Percentiles rank a stretch among this genome's conserved stretches.
phyloP scores from a whole-genome alignment of 2,329 filamentous ascomycete species.

The Colletotrichum shisoi region DNA sequence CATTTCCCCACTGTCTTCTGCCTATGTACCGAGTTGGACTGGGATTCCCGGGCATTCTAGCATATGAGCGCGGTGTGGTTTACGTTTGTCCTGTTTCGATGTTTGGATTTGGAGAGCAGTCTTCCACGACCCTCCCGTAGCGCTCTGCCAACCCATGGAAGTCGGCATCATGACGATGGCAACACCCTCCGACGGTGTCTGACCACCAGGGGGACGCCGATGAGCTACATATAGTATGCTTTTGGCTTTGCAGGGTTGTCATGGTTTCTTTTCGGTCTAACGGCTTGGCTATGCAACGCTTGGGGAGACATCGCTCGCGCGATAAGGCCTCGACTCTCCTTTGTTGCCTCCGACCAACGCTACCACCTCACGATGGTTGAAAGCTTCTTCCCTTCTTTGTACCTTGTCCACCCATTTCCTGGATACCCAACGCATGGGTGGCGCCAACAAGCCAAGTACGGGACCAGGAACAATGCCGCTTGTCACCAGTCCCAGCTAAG shows the following conservation, averaged over 20 bases:
- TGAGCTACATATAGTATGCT: background rate
- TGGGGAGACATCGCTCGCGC: constrained; percentile 25
- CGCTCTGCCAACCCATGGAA: background rate
- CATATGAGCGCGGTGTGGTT: background rate
- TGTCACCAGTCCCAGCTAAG: constrained; percentile 36
- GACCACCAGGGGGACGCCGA: constrained; percentile 14
- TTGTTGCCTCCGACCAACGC: constrained; percentile 25
- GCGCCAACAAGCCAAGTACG: constrained; percentile 26
- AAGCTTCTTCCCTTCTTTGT: constrained; percentile 25
- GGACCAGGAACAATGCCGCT: constrained; percentile 27
- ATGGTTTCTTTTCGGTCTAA: constrained; percentile 27
- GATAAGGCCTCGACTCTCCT: constrained; percentile 29
- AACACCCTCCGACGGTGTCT: background rate
- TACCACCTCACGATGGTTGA: constrained; percentile 32
- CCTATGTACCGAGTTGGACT: background rate
- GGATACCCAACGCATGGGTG: constrained; percentile 30
- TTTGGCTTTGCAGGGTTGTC: constrained; percentile 25
- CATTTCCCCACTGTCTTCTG: background rate
- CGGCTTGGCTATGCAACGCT: constrained; percentile 37
- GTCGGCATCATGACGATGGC: constrained; percentile 12
- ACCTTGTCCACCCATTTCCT: constrained; percentile 23
- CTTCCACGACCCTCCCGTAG: background rate
- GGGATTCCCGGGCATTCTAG: background rate
- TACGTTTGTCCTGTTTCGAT: background rate
- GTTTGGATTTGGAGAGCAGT: background rate